Conservation (phyloP, 2,329 filamentous ascomycete species). For the Acephala macrosclerotiorum region DNA sequence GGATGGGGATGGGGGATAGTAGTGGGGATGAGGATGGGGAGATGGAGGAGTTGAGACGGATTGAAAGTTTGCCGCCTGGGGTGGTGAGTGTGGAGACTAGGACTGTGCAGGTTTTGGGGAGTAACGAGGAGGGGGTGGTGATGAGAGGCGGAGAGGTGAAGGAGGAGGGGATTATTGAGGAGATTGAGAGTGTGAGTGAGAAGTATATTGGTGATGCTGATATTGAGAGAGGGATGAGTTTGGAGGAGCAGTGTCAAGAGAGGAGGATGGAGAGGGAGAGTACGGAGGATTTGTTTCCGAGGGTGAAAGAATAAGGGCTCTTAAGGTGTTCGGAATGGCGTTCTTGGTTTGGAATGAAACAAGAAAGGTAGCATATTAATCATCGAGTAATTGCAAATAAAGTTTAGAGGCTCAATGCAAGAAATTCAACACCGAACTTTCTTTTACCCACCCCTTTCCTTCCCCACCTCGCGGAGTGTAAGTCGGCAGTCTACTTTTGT, state of each 20-base stretch:
- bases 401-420: no score
- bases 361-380: not conserved
- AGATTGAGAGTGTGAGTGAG: not conserved
- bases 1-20: slow-evolving; percentile 15
- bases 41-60: slow-evolving; percentile 14
- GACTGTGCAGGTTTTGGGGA: slow-evolving; percentile 14
- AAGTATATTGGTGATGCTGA: no score
- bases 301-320: slow-evolving; percentile 9
- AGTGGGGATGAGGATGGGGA: not conserved
- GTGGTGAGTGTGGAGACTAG: slow-evolving; percentile 29
- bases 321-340: not conserved
- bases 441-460: no score
- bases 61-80: slow-evolving; percentile 24
- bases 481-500: not conserved
- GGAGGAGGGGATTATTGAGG: slow-evolving; percentile 9
- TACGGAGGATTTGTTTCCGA: slow-evolving; percentile 20
- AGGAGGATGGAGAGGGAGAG: slow-evolving; percentile 9
- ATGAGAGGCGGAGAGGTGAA: not conserved
- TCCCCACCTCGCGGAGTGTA: no score
- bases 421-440: no score
- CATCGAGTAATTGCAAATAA: no score
- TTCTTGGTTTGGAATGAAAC: not conserved
- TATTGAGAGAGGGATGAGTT: not conserved
- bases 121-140: slow-evolving; percentile 5
- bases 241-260: not conserved